phyloP scores from a whole-genome alignment of 2,329 filamentous ascomycete genomes.

The Beauveria asiatica region DNA sequence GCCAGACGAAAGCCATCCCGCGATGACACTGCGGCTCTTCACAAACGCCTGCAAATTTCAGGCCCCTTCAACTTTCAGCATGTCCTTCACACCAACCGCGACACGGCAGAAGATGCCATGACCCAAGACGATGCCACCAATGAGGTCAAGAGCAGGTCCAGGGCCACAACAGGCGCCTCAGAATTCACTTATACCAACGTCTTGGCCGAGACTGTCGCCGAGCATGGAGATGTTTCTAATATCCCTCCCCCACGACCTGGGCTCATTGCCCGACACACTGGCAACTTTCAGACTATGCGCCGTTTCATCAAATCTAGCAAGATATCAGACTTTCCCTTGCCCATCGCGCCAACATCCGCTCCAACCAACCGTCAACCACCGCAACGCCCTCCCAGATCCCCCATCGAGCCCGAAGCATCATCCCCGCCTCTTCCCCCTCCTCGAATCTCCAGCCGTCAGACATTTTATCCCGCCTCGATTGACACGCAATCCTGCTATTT shows the following conservation, averaged over 20 bases:
- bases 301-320: slow-evolving; percentile 11
- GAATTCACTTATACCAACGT: slow-evolving; percentile 8
- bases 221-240: not conserved
- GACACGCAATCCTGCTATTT: slow-evolving; percentile 27
- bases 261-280: slow-evolving; percentile 8
- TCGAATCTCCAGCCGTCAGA: slow-evolving; percentile 47
- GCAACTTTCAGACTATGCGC: slow-evolving; percentile 9
- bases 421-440: slow-evolving; percentile 41
- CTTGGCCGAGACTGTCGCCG: not conserved
- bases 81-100: slow-evolving; percentile 48
- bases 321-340: not conserved
- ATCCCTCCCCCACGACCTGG: not conserved
- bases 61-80: slow-evolving; percentile 61
- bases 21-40: slow-evolving; percentile 20
- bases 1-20: slow-evolving; percentile 36
- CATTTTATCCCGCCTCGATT: slow-evolving; percentile 34
- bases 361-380: slow-evolving; percentile 2
- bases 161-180: slow-evolving; percentile 3
- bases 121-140: not conserved
- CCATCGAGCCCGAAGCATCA: slow-evolving; percentile 26
- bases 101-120: slow-evolving; percentile 31
- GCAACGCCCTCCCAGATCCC: slow-evolving; percentile 30
- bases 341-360: not conserved
- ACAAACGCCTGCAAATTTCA: slow-evolving; percentile 47
- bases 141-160: not conserved